Percentiles rank a stretch among this genome's conserved stretches.
phyloP scores from a whole-genome alignment of 805 yeast species.

The Yarrowia phangngaensis region DNA sequence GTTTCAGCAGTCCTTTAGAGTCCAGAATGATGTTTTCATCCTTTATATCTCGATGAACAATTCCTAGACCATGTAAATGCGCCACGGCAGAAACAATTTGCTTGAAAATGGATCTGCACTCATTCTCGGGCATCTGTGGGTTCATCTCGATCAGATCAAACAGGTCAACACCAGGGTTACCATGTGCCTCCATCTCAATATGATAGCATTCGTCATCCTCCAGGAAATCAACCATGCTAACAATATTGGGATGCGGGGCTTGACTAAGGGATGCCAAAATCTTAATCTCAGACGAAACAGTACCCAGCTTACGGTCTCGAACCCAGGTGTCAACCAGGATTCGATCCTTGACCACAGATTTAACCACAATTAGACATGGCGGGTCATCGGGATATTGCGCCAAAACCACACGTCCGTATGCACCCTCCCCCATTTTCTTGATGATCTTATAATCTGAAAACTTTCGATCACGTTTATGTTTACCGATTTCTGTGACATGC shows the following conservation, averaged over 20 bases:
- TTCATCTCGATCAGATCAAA: conserved; percentile 89
- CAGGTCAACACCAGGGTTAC: conserved; percentile 83
- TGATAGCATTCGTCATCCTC: conserved; percentile 89
- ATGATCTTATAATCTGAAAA: conserved; percentile 65
- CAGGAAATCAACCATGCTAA: conserved; percentile 82
- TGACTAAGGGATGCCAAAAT: conserved; percentile 69
- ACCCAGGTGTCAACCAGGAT: conserved; percentile 98
- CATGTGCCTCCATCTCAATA: conserved; percentile 87
- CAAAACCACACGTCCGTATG: conserved; percentile 88
- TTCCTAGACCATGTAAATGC: conserved; percentile 79
- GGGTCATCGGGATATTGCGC: conserved; percentile 65
- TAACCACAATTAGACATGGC: conserved; percentile 67
- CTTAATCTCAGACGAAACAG: conserved; percentile 94
- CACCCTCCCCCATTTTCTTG: conserved; percentile 90
- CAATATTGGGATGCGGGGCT: conserved; percentile 80
- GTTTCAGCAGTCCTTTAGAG: conserved; percentile 69
- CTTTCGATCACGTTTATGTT: conserved; percentile 63
- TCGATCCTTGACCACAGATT: conserved; percentile 86
- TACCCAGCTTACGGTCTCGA: conserved; percentile 83
- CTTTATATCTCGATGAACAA: conserved; percentile 90
- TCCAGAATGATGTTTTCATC: conserved; percentile 93
- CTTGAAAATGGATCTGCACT: conserved; percentile 69
- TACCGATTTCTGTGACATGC: conserved; percentile 51
- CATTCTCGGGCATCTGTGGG: conserved; percentile 72
- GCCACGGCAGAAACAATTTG: conserved; percentile 76